Base-by-base conservation (phyloP, 805 yeast genomes). In the Priceomyces haplophilus region DNA sequence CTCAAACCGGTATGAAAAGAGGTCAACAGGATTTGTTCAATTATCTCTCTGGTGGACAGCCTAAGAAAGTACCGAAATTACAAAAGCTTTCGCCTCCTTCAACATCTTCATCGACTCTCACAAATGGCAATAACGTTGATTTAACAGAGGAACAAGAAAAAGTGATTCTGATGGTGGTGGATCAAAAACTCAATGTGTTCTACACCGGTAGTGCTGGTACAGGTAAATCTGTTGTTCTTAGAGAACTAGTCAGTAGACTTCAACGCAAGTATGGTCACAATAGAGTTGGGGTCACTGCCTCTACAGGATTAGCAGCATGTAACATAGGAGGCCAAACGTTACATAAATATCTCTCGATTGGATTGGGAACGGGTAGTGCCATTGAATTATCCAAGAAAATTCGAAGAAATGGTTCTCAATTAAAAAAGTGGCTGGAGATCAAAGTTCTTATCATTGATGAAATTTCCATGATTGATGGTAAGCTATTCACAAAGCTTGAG, bases 271-370 rank as follows among this genome's bases (percentile, higher is more conserved):
- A 78, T 57, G 69, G 73, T 1, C 42, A 51, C 10, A 67, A 71
- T 2, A 55, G 60, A 1, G 87, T 93, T 3, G 96, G 95, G 0
- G 80, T 93, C 3, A 88, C 98, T 0, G 99, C 99, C 0, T 86
- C 97, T 0, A 93, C 99, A 0, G 99, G 99, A 1, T 68, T 93
- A 47, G 99, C 99, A 0, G 99, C 97, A 0, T 84, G 88, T 33
- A 88, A 89, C 54, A 85, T 93, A 52, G 96, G 95, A 2, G 99
- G 99, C 18, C 78, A 76, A 23, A 93, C 99, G 0, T 70, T 93
- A 21, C 95, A 91, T 61, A 74, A 85, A 54, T 88, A 83, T 66
- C 78, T 96, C 0, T 95, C 96, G 1, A 78, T 89, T 41, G 98
- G 98, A 0, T 61, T 89, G 1, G 96, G 93, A 2, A 65, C 64